Evolutionary conservation across 352 stramenopile genomes (phyloP).

Genomic region (Phytophthora kernoviae): DNA sequence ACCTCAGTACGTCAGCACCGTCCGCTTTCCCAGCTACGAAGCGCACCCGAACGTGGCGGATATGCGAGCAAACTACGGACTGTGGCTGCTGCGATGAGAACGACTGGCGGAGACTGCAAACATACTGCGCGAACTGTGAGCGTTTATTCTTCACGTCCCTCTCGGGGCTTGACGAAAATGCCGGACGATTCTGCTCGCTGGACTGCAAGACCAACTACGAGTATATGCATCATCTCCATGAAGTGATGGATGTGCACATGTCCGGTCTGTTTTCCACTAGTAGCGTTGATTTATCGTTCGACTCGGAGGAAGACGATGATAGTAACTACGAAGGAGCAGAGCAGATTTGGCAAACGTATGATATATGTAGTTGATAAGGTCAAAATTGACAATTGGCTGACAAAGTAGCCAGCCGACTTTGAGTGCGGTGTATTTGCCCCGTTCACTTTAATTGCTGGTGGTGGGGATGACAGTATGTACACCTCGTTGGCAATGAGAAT

Average conservation of each 20-base stretch:
- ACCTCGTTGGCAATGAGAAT: constrained; percentile 3
- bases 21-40: background rate
- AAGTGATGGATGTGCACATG: constrained; percentile 25
- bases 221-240: constrained; percentile 26
- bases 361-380: no score
- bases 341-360: background rate
- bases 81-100: background rate
- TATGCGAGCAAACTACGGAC: background rate
- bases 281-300: background rate
- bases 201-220: constrained; percentile 50
- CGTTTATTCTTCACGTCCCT: constrained; percentile 27
- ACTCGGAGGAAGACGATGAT: constrained; percentile 4
- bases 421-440: no score
- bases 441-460: no score
- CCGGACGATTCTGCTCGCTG: constrained; percentile 42
- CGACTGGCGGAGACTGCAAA: constrained; percentile 23
- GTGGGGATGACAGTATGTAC: no score
- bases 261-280: background rate
- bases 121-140: constrained; percentile 22
- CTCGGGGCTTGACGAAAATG: constrained; percentile 7
- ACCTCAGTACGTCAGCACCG: background rate
- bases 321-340: background rate
- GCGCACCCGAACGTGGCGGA: background rate
- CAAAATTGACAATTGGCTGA: no score
- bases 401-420: no score